Evolutionary conservation across 352 stramenopile species (phyloP).

Genomic region (Phytophthora rubi): DNA sequence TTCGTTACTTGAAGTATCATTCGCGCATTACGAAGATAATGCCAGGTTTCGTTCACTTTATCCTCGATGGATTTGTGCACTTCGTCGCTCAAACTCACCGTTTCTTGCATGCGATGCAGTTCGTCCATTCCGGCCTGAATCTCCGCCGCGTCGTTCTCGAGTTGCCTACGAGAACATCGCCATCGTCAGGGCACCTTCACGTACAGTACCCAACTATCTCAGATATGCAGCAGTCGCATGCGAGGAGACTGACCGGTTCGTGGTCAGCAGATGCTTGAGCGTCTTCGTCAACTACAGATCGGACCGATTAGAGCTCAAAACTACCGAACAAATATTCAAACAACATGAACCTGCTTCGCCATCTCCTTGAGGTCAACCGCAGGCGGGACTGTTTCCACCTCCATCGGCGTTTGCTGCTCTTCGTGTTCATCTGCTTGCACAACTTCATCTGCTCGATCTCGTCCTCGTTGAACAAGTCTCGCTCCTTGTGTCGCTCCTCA

Average conservation of each 20-base stretch:
- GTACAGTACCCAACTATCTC: no score
- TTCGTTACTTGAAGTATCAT: no score
- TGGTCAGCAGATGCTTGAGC: constrained; percentile 41
- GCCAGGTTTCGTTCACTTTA: no score
- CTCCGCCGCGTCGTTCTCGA: no score
- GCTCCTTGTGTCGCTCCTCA: no score
- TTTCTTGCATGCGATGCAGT: no score
- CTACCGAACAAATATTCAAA: background rate
- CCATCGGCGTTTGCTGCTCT: constrained; percentile 10
- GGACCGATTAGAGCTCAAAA: background rate
- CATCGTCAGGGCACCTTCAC: constrained; percentile 1
- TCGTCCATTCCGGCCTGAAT: no score
- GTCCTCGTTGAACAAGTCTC: constrained; percentile 12
- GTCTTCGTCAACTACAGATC: constrained; percentile 33
- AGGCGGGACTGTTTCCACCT: constrained; percentile 13
- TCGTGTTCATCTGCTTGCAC: constrained; percentile 27
- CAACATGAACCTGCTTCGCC: constrained; percentile 28
- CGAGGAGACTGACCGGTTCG: constrained; percentile 29
- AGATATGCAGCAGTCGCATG: constrained; percentile 37
- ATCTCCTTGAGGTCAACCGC: constrained; percentile 40
- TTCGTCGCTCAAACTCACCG: no score
- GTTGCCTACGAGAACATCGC: background rate
- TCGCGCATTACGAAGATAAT: no score
- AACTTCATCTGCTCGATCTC: constrained; percentile 21
- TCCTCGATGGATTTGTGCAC: no score